A percentile compares a stretch with the other conserved stretches of the same genome.
Conservation (phyloP, 192 early-diverging fungal genomes). For the Rhizophagus prolifer region DNA sequence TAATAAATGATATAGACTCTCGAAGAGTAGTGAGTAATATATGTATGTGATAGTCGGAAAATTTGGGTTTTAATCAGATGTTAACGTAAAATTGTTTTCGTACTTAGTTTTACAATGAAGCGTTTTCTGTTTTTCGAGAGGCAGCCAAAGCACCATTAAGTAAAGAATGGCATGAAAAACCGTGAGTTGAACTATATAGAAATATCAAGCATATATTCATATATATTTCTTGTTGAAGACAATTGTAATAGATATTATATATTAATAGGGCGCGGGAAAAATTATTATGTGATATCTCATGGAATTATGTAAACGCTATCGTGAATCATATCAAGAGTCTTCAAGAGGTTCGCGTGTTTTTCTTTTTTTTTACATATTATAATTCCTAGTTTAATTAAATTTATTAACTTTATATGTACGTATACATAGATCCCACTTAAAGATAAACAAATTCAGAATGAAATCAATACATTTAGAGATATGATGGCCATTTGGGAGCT, state of each 20-base stretch:
- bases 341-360: not conserved
- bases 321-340: not conserved
- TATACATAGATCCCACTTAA: not conserved
- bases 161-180: not conserved
- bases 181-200: not conserved
- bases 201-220: too few relatives aligned
- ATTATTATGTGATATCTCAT: not conserved
- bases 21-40: not conserved
- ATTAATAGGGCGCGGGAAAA: not conserved
- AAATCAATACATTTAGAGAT: not conserved
- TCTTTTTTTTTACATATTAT: not conserved
- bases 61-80: not conserved
- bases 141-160: not conserved
- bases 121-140: not conserved
- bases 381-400: not conserved
- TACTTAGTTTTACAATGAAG: slow-evolving; percentile 3
- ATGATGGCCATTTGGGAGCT: slow-evolving; percentile 1
- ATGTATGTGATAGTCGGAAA: not conserved
- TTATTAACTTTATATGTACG: not conserved
- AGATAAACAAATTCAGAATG: not conserved
- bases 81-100: not conserved
- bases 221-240: not conserved
- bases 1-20: not conserved
- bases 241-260: not conserved
- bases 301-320: not conserved